Percentiles rank a stretch among this genome's conserved stretches.
These are phyloP conservation scores for Elongisporangium undulatum DNA, from an alignment of 352 stramenopile genomes.

Conservation along the genomic window DNA sequence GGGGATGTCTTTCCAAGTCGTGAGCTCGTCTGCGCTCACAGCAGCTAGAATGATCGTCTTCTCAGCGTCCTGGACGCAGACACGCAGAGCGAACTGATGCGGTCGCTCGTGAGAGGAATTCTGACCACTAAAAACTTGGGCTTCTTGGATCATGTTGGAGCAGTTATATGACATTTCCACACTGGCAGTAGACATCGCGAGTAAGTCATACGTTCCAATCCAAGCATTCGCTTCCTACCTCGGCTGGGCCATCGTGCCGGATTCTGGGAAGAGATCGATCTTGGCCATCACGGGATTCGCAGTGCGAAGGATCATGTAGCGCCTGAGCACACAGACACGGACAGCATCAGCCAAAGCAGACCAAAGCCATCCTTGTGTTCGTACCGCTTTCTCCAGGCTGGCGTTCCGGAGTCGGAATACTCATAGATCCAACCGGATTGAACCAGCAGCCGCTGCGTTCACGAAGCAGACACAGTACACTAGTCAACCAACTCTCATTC, in stretches of 20 bases:
- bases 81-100: background rate
- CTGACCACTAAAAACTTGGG: background rate
- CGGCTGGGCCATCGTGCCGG: background rate
- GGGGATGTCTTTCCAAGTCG: background rate
- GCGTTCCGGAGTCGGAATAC: background rate
- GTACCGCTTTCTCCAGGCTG: background rate
- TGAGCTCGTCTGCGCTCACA: background rate
- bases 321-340: background rate
- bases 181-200: background rate
- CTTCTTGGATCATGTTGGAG: background rate
- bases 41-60: background rate
- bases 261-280: background rate
- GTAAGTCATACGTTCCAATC: too few relatives aligned
- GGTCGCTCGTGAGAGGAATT: too few relatives aligned
- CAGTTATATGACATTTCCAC: background rate
- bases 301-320: background rate
- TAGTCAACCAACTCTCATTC: too few relatives aligned
- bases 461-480: too few relatives aligned
- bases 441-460: background rate
- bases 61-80: background rate
- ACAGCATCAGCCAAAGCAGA: background rate
- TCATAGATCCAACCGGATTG: background rate
- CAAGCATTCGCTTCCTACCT: background rate
- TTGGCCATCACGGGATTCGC: background rate
- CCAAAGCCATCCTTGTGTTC: too few relatives aligned